These are phyloP conservation scores for Dactylonectria estremocensis DNA, from an alignment of 2,329 filamentous ascomycete species.

Conservation along the genomic window DNA sequence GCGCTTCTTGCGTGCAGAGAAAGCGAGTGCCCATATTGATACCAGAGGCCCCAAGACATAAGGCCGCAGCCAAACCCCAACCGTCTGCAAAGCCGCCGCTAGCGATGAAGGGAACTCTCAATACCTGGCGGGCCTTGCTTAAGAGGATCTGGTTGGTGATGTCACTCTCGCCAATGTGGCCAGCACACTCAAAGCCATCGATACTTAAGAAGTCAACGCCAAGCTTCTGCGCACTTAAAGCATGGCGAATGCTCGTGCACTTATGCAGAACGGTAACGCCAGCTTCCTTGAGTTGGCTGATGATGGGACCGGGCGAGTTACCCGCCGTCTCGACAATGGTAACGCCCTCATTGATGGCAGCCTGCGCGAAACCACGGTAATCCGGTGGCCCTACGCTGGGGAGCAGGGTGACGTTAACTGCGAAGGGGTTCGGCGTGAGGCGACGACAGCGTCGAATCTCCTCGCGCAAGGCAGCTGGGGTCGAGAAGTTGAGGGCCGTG, in stretches of 20 bases:
- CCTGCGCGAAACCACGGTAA: conserved; percentile 92
- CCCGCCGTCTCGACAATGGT: conserved; percentile 93
- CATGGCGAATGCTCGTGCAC: conserved; percentile 96
- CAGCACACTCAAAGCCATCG: conserved; percentile 97
- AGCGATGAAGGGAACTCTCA: conserved; percentile 93
- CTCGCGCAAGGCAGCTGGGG: conserved; percentile 90
- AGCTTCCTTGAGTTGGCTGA: conserved; percentile 86
- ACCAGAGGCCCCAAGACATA: conserved; percentile 91
- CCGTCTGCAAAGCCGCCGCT: conserved; percentile 97
- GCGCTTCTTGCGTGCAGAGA: conserved; percentile 95
- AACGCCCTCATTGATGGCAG: conserved; percentile 93
- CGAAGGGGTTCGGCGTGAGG: conserved; percentile 87
- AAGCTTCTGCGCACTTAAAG: conserved; percentile 92
- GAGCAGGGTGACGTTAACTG: conserved; percentile 94
- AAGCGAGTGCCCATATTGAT: conserved; percentile 99
- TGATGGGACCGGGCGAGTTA: conserved; percentile 90
- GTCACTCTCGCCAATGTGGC: conserved; percentile 87
- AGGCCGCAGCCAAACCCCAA: conserved; percentile 89
- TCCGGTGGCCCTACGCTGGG: conserved; percentile 91
- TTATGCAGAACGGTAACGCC: conserved; percentile 91
- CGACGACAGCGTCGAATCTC: conserved; percentile 90
- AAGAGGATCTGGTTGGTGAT: conserved; percentile 94
- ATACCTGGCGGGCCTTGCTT: conserved; percentile 84
- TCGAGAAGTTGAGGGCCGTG: conserved; percentile 92
- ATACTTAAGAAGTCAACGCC: conserved; percentile 98